Evolutionary conservation across 768 basidiomycete genomes (phyloP), one percentile per base, ranked within the genome.

Genomic region (Cubamyces lactineus): DNA sequence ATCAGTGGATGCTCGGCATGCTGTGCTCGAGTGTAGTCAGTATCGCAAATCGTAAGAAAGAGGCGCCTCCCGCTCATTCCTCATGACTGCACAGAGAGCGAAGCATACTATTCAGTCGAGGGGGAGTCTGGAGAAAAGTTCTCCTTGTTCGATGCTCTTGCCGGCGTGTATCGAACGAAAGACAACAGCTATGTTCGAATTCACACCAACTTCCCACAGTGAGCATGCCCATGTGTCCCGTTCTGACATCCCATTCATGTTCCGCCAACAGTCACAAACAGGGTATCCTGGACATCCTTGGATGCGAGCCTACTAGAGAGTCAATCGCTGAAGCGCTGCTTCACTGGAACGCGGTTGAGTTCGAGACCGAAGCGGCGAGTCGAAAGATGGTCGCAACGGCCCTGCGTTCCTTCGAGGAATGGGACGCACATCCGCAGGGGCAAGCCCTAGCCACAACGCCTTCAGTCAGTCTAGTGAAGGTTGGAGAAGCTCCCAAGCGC

Each of bases 121-220:
- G 78, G 73, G 2, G 26, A 72, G 28, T 53, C 65, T 11, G 71
- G 69, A 7, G 56, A 53, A 2, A 26, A 53, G 17, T 58, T 42
- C 42, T 50, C 67, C 1, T 5, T 78, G 5, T 85, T 81, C 77
- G 85, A 86, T 57, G 66, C 67, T 7, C 75, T 86, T 13, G 82
- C 81, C 1, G 86, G 85, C 0, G 53, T 84, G 0, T 87, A 86
- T 66, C 67, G 72, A 40, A 85, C 85, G n/a, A 81, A 78, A 59
- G 80, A 84, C 60, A 68, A 79, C 50, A 72, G 78, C 46, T 82
- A 73, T 64, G 80, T 87, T 16, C 77, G 86, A 28, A 79, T 85
- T 12, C 86, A 87, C 62, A 85, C 86, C 19, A 87, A 87, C 57
- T 87, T 87, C 68, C 82, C 85, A 40, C 86, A 87, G 86, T 85